These are phyloP conservation scores for Phenoliferia sp. DNA, from an alignment of 1,284 basidiomycete species.

Conservation along the genomic window DNA sequence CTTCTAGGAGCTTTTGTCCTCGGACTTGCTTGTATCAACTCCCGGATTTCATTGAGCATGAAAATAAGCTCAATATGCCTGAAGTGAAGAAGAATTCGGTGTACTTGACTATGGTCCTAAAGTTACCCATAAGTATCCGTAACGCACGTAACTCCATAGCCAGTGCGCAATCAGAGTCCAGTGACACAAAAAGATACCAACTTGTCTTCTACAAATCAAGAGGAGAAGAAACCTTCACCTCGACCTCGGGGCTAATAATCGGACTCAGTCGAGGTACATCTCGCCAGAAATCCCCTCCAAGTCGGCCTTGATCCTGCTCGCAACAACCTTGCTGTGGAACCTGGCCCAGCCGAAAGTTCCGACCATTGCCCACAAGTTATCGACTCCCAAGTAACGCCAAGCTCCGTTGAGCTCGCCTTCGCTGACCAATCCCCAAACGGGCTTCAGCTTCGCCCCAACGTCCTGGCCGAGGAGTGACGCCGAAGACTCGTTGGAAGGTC, in stretches of 20 bases:
- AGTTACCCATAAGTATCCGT: too few species aligned
- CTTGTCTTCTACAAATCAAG: too few species aligned
- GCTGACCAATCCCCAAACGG: slow-evolving; percentile 55
- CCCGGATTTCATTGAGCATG: too few species aligned
- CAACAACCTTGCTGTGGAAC: slow-evolving; percentile 7
- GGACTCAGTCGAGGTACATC: neutral
- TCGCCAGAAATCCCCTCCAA: slow-evolving; percentile 15
- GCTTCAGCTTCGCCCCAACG: slow-evolving; percentile 47
- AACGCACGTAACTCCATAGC: too few species aligned
- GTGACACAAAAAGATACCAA: too few species aligned
- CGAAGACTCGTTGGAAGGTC: slow-evolving; percentile 41
- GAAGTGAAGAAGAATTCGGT: too few species aligned
- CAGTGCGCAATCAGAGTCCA: too few species aligned
- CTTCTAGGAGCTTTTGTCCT: neutral
- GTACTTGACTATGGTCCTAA: too few species aligned
- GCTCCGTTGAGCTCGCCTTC: slow-evolving; percentile 53
- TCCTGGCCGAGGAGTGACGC: slow-evolving; percentile 50
- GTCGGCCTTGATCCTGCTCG: slow-evolving; percentile 21
- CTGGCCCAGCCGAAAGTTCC: slow-evolving; percentile 29
- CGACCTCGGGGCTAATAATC: too few species aligned
- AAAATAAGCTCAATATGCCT: too few species aligned
- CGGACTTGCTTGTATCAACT: neutral
- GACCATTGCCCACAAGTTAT: slow-evolving; percentile 56
- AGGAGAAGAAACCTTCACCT: too few species aligned
- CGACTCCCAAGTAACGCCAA: slow-evolving; percentile 45